These are phyloP conservation scores for Aspergillus unguis DNA, from an alignment of 2,329 filamentous ascomycete species.

Conservation along the genomic window DNA sequence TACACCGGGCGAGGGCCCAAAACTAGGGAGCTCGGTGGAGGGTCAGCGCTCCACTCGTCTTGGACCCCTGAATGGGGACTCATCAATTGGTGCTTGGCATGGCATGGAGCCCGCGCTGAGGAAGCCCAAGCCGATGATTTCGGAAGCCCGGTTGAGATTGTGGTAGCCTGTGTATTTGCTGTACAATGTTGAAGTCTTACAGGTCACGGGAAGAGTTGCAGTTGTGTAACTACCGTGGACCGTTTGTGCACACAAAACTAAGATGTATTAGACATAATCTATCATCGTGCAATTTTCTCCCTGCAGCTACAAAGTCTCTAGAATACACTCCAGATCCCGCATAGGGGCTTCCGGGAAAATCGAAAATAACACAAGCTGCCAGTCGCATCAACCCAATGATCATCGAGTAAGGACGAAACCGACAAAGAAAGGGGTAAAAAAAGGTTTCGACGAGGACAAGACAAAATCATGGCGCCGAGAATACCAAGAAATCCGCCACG, in stretches of 20 bases:
- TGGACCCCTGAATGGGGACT: conserved; percentile 1
- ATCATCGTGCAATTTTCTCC: conserved; percentile 11
- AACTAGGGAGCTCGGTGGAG: conserved; percentile 17
- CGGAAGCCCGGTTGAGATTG: neutral
- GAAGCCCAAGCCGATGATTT: neutral
- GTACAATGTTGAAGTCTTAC: neutral
- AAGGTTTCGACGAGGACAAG: conserved; percentile 12
- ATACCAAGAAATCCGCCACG: conserved; percentile 29
- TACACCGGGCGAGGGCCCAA: conserved; percentile 12
- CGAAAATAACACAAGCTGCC: conserved; percentile 9
- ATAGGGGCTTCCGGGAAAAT: conserved; percentile 7
- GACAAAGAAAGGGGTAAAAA: conserved; percentile 12
- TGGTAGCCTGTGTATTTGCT: neutral
- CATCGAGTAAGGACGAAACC: conserved; percentile 6
- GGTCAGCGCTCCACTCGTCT: conserved; percentile 7
- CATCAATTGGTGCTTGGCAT: conserved; percentile 8
- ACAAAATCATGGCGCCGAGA: conserved; percentile 30
- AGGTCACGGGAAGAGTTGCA: too few species aligned
- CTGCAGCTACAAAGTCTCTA: conserved; percentile 12
- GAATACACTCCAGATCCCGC: conserved; percentile 14
- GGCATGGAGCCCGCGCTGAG: conserved; percentile 4
- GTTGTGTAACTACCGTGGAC: neutral
- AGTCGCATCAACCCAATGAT: conserved; percentile 6
- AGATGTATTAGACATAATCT: neutral
- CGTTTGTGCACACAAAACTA: neutral